Evolutionary conservation across 345 rosid species (phyloP), one percentile per base, ranked within the genome.

Genomic region (Psidium friedrichsthalianum): DNA sequence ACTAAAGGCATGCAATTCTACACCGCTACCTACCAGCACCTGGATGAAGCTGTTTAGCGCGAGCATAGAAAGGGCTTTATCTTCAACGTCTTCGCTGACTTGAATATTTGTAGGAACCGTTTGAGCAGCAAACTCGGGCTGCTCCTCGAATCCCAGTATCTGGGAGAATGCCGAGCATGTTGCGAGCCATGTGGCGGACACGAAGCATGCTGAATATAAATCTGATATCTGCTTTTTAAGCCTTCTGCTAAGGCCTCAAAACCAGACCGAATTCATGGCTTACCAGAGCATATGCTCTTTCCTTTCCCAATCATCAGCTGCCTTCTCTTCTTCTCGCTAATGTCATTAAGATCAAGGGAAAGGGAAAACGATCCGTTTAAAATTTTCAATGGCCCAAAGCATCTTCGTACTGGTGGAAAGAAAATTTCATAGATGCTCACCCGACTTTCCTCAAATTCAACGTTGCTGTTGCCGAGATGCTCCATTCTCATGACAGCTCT

Each of bases 201-300:
- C 84, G 32, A 94, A 90, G 89, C 94, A 92, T 4, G 92, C 90
- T 47, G 95, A 90, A 82, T 54, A 57, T 51, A 93, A 56, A 80
- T 91, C 92, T 74, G 90, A 54, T 84, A 8, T 89, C 83, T 88
- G 90, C 93, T 94, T 85, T 88, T 91, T 57, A 93, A 49, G 84
- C 97, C 94, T 87, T 94, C 97, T 74, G 92, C 93, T 84, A 94
- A 85, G 83, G 93, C 94, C 93, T 93, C 95, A 87, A 94, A 82
- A 94, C 85, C 52, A 91, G 87, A 78, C 97, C 97, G 64, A 91
- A 92, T 56, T 94, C 97, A 85, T 94, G 94, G 89, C 93, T 92
- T 76, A 85, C 92, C 69, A 94, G 83, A 56, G 90, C 94, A 78
- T 90, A 92, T 1, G 93, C 94, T 90, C 87, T 88, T 85, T 92